Percentiles rank a stretch among this genome's conserved stretches.
Conservation (phyloP, 2,329 filamentous ascomycete species). For the Fusarium sp. region DNA sequence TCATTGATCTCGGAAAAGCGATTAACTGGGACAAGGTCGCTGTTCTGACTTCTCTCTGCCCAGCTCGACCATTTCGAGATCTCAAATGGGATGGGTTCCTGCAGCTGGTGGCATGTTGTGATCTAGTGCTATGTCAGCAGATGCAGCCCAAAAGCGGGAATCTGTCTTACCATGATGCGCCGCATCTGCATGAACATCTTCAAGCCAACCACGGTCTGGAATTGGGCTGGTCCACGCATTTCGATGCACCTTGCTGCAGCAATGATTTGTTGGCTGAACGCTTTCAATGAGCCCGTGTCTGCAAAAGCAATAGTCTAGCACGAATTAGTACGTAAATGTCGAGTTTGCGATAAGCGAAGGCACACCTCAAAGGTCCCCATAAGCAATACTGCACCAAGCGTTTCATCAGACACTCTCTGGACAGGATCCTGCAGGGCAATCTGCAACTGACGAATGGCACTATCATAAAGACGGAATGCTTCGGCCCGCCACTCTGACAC, state of each 20-base stretch:
- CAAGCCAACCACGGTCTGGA: conserved; percentile 13
- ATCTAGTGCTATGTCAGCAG: conserved; percentile 3
- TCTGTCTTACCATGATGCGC: conserved; percentile 21
- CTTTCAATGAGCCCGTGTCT: conserved; percentile 25
- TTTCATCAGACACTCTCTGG: conserved; percentile 24
- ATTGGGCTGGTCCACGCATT: conserved; percentile 31
- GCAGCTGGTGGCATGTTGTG: conserved; percentile 36
- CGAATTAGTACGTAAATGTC: accelerated
- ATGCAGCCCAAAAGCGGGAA: background rate
- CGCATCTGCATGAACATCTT: conserved; percentile 34
- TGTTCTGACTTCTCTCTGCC: conserved; percentile 5
- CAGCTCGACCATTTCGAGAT: conserved; percentile 32
- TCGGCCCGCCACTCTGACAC: conserved; percentile 23
- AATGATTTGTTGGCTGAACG: conserved; percentile 30
- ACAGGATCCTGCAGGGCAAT: conserved; percentile 19
- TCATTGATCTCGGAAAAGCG: conserved; percentile 29
- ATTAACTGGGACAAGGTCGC: conserved; percentile 4
- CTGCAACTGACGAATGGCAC: conserved; percentile 18
- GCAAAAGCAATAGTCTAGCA: conserved; percentile 28
- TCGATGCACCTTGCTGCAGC: conserved; percentile 37
- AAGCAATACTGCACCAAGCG: conserved; percentile 27
- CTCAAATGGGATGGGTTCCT: conserved; percentile 32
- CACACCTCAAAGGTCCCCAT: conserved; percentile 36
- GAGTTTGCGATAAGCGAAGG: background rate
- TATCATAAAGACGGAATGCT: conserved; percentile 29